Evolutionary conservation across 2,329 filamentous ascomycete genomes (phyloP).

Genomic region (Aphanocladium album): DNA sequence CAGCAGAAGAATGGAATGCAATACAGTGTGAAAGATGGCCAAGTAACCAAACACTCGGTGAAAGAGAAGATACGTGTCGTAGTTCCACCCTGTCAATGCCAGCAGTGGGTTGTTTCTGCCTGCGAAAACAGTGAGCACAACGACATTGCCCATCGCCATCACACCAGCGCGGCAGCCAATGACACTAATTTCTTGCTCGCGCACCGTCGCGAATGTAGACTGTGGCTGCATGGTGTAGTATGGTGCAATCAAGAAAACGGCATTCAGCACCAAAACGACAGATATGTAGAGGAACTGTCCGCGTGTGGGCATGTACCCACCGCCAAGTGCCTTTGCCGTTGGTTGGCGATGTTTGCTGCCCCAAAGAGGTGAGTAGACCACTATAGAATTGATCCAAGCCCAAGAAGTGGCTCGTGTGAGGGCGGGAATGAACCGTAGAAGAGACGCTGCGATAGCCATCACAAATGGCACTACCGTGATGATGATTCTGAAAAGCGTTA

Average conservation of each 20-base stretch:
- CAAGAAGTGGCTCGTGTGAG: constrained; percentile 21
- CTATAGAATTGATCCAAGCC: constrained; percentile 25
- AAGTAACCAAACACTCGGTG: constrained; percentile 50
- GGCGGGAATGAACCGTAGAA: constrained; percentile 30
- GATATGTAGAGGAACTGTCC: constrained; percentile 31
- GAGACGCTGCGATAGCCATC: constrained; percentile 27
- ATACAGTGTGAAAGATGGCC: constrained; percentile 75
- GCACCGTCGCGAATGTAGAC: constrained; percentile 20
- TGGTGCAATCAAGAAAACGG: constrained; percentile 27
- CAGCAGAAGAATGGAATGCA: constrained; percentile 30
- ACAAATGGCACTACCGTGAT: constrained; percentile 26
- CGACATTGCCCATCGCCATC: constrained; percentile 30
- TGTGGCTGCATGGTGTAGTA: constrained; percentile 26
- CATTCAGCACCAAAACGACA: constrained; percentile 29
- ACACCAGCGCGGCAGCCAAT: constrained; percentile 32
- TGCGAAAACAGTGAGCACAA: constrained; percentile 29
- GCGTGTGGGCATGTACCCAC: constrained; percentile 28
- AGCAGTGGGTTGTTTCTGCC: constrained; percentile 32
- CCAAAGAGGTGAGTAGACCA: constrained; percentile 28
- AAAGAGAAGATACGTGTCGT: constrained; percentile 31
- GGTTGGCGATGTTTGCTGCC: constrained; percentile 30
- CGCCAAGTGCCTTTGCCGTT: constrained; percentile 17
- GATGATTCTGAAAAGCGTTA: constrained; percentile 13
- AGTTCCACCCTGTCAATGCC: constrained; percentile 31
- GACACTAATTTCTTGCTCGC: constrained; percentile 25